phyloP scores from a whole-genome alignment of 495 filamentous ascomycete genomes.

The Cercophora samala region DNA sequence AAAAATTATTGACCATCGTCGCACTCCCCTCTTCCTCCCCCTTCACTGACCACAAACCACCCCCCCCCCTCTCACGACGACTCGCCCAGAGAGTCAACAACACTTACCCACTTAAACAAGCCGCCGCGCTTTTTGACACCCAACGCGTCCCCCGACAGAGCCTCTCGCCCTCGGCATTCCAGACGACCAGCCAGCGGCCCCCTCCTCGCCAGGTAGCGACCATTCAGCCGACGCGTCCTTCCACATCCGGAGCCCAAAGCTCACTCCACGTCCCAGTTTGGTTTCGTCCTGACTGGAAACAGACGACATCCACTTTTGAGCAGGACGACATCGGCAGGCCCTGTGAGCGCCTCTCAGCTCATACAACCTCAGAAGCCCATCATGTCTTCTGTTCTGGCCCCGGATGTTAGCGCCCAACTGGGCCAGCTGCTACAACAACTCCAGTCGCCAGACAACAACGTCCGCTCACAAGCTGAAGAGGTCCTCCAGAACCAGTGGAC shows the following conservation, averaged over 20 bases:
- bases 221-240: slow-evolving; percentile 1
- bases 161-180: background rate
- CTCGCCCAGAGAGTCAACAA: background rate
- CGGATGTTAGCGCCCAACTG: slow-evolving; percentile 77
- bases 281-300: background rate
- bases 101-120: background rate
- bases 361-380: background rate
- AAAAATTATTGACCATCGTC: slow-evolving; percentile 16
- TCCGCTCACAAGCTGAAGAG: slow-evolving; percentile 82
- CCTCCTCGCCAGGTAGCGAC: background rate
- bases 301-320: background rate
- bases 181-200: background rate
- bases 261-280: background rate
- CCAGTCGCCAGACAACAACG: slow-evolving; percentile 82
- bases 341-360: background rate
- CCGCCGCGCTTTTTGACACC: background rate
- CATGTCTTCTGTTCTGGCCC: slow-evolving; percentile 68
- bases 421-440: slow-evolving; percentile 80
- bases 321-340: background rate
- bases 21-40: slow-evolving; percentile 19
- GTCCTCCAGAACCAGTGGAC: slow-evolving; percentile 89
- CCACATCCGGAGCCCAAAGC: slow-evolving; percentile 2
- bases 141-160: slow-evolving; percentile 14
- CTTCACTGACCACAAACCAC: slow-evolving; percentile 18
- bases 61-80: slow-evolving; percentile 15